Percentiles rank a stretch among this genome's conserved stretches.
Conservation (phyloP, 169 alveolate species). For the Plasmodium reichenowi region DNA sequence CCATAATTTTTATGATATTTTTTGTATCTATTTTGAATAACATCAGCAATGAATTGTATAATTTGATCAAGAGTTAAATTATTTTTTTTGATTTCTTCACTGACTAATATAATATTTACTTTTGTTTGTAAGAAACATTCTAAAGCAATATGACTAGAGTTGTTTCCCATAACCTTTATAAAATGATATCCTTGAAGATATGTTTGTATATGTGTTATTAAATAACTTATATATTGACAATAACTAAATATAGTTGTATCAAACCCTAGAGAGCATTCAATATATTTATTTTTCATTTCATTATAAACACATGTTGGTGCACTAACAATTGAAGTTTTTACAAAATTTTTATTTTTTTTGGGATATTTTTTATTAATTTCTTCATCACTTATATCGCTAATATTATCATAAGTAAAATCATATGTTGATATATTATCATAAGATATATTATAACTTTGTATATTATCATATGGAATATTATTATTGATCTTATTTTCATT, state of each 20-base stretch:
- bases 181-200: slow-evolving; percentile 92
- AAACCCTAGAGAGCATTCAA: slow-evolving; percentile 95
- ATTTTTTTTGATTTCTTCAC: slow-evolving; percentile 92
- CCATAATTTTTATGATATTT: slow-evolving; percentile 91
- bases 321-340: slow-evolving; percentile 90
- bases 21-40: slow-evolving; percentile 87
- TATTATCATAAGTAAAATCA: slow-evolving; percentile 24
- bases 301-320: slow-evolving; percentile 97
- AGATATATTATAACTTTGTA: no score
- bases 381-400: slow-evolving; percentile 60
- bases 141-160: slow-evolving; percentile 95
- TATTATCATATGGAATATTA: no score
- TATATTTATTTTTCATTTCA: slow-evolving; percentile 92
- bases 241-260: slow-evolving; percentile 96
- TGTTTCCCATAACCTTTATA: slow-evolving; percentile 95
- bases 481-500: background rate
- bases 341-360: slow-evolving; percentile 45
- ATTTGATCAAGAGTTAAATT: slow-evolving; percentile 87
- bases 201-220: slow-evolving; percentile 89
- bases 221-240: slow-evolving; percentile 93
- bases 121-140: slow-evolving; percentile 94
- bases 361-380: slow-evolving; percentile 52
- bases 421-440: background rate
- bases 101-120: slow-evolving; percentile 91
- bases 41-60: slow-evolving; percentile 86